Conservation (phyloP, 108 stramenopile genomes). For the Mayamaea pseudoterrestris region DNA sequence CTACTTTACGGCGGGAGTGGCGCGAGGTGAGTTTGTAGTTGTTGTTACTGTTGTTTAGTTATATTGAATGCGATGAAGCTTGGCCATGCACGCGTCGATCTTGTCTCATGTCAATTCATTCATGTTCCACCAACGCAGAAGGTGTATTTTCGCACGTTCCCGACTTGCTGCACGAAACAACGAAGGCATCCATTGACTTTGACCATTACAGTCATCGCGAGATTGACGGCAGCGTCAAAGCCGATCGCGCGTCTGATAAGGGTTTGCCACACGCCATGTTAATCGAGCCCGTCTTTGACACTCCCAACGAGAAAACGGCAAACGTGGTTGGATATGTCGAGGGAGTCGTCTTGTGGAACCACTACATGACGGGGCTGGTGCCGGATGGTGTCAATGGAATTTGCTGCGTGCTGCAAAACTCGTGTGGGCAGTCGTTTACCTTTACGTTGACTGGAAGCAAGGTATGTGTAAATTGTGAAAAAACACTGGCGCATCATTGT, state of each 20-base stretch:
- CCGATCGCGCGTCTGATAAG: neutral
- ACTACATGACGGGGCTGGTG: neutral
- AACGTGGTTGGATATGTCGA: neutral
- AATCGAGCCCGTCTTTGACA: neutral
- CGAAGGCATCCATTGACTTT: neutral
- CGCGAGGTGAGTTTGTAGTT: neutral
- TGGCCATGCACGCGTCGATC: neutral
- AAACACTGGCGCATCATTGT: no score
- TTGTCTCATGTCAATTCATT: neutral
- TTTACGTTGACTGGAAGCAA: constrained; percentile 4
- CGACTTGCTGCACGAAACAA: neutral
- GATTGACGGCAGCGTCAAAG: neutral
- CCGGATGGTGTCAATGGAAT: constrained; percentile 4
- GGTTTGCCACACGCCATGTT: neutral
- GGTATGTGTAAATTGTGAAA: neutral
- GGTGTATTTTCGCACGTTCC: neutral
- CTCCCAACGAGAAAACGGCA: neutral
- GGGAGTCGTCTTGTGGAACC: neutral
- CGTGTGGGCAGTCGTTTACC: constrained; percentile 7
- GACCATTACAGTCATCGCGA: neutral
- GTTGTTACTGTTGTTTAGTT: no score
- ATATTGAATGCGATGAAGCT: neutral
- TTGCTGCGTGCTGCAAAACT: neutral
- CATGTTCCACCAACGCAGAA: neutral
- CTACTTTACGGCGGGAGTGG: neutral